A percentile compares a stretch with the other conserved stretches of the same genome.
Evolutionary conservation across 352 stramenopile genomes (phyloP).

Genomic region (Phytophthora foliorum): DNA sequence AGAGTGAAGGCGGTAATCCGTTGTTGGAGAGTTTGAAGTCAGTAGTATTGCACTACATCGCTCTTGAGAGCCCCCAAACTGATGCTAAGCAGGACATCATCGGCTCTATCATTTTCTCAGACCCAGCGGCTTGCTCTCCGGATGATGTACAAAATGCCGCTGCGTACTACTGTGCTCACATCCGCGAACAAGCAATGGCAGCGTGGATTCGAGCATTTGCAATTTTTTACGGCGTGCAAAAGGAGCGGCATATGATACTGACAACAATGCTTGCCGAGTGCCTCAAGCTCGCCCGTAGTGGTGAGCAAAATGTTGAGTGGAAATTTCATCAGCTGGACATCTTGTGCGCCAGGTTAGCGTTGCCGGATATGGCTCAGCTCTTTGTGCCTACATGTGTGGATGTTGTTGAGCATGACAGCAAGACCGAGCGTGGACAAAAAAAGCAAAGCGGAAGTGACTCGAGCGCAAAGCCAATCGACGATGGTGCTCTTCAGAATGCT

Average conservation of each 20-base stretch:
- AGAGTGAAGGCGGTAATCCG: conserved; percentile 53
- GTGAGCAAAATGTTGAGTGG: conserved; percentile 51
- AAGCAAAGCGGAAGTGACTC: conserved; percentile 30
- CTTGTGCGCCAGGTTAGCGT: conserved; percentile 76
- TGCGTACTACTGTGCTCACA: conserved; percentile 56
- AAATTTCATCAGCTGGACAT: conserved; percentile 84
- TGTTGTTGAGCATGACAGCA: conserved; percentile 59
- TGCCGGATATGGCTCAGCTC: conserved; percentile 78
- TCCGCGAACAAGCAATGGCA: conserved; percentile 77
- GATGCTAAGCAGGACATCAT: conserved; percentile 45
- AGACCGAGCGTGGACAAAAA: conserved; percentile 36
- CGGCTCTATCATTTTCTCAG: conserved; percentile 54
- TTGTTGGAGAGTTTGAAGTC: conserved; percentile 79
- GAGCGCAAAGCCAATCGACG: conserved; percentile 64
- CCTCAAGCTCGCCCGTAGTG: conserved; percentile 40
- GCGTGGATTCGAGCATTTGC: conserved; percentile 76
- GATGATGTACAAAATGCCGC: conserved; percentile 55
- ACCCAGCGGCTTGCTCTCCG: conserved; percentile 33
- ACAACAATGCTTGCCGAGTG: conserved; percentile 66
- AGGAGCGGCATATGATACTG: conserved; percentile 67
- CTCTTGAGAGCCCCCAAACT: conserved; percentile 28
- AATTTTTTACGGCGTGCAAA: conserved; percentile 82
- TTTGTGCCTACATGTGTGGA: conserved; percentile 82
- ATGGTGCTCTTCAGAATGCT: conserved; percentile 70
- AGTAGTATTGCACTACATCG: conserved; percentile 65